phyloP scores from a whole-genome alignment of 495 filamentous ascomycete species.

The Pyronema omphalodes region DNA sequence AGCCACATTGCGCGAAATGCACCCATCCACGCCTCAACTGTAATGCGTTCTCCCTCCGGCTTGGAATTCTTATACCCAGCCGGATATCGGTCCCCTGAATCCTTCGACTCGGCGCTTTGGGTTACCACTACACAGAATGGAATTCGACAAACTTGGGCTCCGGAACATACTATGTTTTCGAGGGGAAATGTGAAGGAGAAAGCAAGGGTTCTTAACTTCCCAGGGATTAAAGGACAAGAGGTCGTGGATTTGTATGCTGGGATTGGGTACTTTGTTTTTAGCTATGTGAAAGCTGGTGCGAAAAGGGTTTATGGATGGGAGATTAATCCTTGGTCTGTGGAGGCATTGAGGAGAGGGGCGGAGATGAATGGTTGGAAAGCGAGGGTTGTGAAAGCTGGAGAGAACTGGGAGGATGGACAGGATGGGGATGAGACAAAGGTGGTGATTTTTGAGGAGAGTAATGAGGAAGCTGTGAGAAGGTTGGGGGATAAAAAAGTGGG shows the following conservation, averaged over 20 bases:
- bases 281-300: slow-evolving; percentile 53
- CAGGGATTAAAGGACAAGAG: slow-evolving; percentile 24
- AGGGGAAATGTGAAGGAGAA: slow-evolving; percentile 84
- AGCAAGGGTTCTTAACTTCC: slow-evolving; percentile 39
- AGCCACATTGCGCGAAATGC: slow-evolving; percentile 15
- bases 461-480: slow-evolving; percentile 35
- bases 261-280: slow-evolving; percentile 83
- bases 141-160: slow-evolving; percentile 72
- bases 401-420: slow-evolving; percentile 16
- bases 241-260: slow-evolving; percentile 79
- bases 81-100: slow-evolving; percentile 11
- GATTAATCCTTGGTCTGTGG: slow-evolving; percentile 71
- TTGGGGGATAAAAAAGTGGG: slow-evolving; percentile 26
- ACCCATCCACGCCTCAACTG: slow-evolving; percentile 5
- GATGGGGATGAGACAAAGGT: slow-evolving; percentile 25
- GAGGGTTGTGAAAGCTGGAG: slow-evolving; percentile 28
- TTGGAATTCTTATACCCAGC: slow-evolving; percentile 1
- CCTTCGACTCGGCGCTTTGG: slow-evolving; percentile 55
- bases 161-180: slow-evolving; percentile 78
- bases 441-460: slow-evolving; percentile 56
- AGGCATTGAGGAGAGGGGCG: slow-evolving; percentile 58
- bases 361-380: slow-evolving; percentile 45
- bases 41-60: slow-evolving; percentile 6
- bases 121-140: slow-evolving; percentile 54
- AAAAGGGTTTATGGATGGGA: slow-evolving; percentile 66